Evolutionary conservation across 1,284 basidiomycete species (phyloP).

Genomic region (Heterobasidion annosum): DNA sequence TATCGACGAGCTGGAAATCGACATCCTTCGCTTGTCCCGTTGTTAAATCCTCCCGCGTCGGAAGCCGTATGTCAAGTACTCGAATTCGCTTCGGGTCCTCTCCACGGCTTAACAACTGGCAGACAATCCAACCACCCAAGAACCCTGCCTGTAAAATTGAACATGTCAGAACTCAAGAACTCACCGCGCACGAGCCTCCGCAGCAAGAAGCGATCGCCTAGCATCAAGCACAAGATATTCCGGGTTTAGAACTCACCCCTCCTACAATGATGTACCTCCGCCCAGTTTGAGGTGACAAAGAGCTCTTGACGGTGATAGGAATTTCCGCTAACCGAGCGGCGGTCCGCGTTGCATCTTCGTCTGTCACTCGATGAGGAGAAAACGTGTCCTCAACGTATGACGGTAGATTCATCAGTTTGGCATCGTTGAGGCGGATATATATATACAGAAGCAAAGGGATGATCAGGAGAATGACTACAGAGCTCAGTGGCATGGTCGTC

Average conservation of each 20-base stretch:
- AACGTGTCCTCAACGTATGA: conserved; percentile 27
- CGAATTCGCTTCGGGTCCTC: conserved; percentile 58
- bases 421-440: conserved; percentile 46
- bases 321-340: conserved; percentile 25
- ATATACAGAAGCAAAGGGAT: conserved; percentile 16
- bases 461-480: neutral
- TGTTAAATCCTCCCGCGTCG: conserved; percentile 43
- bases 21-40: conserved; percentile 39
- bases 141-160: conserved; percentile 50
- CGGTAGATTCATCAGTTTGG: conserved; percentile 35
- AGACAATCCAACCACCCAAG: conserved; percentile 67
- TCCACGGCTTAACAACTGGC: conserved; percentile 56
- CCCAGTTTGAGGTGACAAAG: conserved; percentile 43
- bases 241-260: conserved; percentile 31
- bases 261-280: conserved; percentile 48
- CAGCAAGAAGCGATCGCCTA: neutral
- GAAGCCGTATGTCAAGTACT: conserved; percentile 55
- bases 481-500: neutral
- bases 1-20: conserved; percentile 47
- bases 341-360: conserved; percentile 26
- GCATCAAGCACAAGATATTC: neutral
- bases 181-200: no score
- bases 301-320: conserved; percentile 23
- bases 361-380: conserved; percentile 37
- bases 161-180: neutral